Evolutionary conservation across 345 rosid species (phyloP), one percentile per base, ranked within the genome.

Genomic region (Euphorbia tirucalli): DNA sequence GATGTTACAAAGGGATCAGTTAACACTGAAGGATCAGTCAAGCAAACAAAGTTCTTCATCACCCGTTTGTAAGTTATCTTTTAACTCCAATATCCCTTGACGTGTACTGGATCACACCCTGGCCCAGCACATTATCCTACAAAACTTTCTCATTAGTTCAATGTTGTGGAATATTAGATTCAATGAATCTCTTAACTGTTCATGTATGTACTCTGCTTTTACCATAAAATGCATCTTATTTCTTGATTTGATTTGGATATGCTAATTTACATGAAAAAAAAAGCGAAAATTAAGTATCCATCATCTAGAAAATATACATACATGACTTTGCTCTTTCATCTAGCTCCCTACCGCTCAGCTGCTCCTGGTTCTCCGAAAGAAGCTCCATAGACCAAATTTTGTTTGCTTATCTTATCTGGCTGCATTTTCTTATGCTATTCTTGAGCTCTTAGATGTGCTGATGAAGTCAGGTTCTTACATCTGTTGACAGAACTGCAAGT

Each of bases 1-100:
- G 93, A 82, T 87, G 99, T 95, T 3, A 70, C 84, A 6, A 92
- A 92, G 81, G 99, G 97, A 78, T 90, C 86, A 50, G 97, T 95
- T 72, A 39, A 76, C 68, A 90, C 97, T 24, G 85, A 88, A 77
- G 97, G 97, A 79, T 48, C 89, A 1, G 86, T 86, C 74, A 95
- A 89, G 75, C 91, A 89, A 77, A 92, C 93, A 25, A 92, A 77
- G 80, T 81, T 92, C 72, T 86, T 86, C 80, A 88, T 95, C 63
- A 90, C 87, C 14, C 82, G 85, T 75, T 79, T 68, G 99, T 92
- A 82, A 88, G 98, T 83, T 65, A 32, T 62, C n/a, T 46, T 10
- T 66, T 66, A 30, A 58, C 60, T 66, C 7, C 10, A 22, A 19
- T 15, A 22, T 62, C 7, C 35, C 39, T 43, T 11, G 39, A 4